Conservation (phyloP, 1,284 basidiomycete genomes). For the Xanthoconium separans region DNA sequence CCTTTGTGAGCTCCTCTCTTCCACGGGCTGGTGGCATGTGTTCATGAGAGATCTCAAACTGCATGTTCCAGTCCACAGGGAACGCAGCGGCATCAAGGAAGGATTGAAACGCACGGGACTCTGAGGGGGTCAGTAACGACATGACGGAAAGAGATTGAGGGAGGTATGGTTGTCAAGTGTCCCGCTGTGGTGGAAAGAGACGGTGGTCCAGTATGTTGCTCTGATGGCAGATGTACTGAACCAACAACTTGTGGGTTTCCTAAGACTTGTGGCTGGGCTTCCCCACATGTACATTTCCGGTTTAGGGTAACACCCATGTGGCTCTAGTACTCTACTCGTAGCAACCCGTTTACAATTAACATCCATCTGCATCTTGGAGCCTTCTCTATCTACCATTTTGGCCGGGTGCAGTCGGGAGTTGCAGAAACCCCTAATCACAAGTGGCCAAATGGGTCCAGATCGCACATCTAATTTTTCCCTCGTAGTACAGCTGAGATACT, state of each 20-base stretch:
- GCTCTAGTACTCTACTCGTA: not conserved
- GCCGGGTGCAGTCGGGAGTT: not conserved
- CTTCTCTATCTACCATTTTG: not conserved
- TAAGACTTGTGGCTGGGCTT: conserved; percentile 30
- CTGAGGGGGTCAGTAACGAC: conserved; percentile 49
- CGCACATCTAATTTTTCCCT: not conserved
- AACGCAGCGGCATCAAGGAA: conserved; percentile 49
- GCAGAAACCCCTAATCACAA: not conserved
- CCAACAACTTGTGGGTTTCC: conserved; percentile 21
- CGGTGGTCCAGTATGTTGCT: not conserved
- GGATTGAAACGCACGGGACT: conserved; percentile 49
- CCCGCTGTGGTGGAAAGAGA: not conserved
- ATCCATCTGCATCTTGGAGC: no score
- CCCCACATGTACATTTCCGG: conserved; percentile 24
- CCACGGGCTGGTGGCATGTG: conserved; percentile 39
- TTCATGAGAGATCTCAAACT: conserved; percentile 36
- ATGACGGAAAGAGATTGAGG: conserved; percentile 19
- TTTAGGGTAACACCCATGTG: conserved; percentile 21
- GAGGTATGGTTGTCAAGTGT: not conserved
- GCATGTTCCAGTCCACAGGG: conserved; percentile 37
- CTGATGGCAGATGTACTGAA: conserved; percentile 17
- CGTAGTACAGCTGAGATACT: not conserved
- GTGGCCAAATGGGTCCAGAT: not conserved
- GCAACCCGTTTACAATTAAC: not conserved
- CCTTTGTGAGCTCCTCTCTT: conserved; percentile 63